These are phyloP conservation scores for Tricladium varicosporioides DNA, from an alignment of 2,329 filamentous ascomycete species.

Conservation along the genomic window DNA sequence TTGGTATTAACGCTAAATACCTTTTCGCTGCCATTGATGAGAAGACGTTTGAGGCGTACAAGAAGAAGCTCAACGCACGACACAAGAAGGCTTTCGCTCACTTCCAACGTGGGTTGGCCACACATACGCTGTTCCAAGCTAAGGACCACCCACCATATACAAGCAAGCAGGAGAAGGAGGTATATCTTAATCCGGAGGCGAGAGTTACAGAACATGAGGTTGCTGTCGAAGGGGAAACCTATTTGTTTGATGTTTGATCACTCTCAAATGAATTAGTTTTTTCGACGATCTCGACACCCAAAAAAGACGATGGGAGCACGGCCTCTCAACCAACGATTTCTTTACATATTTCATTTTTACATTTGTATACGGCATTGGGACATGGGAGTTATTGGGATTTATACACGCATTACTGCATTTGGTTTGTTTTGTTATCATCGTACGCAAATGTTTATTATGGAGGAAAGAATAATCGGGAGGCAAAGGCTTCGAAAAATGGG, in stretches of 20 bases:
- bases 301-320: too few species aligned
- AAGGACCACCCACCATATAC: neutral
- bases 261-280: too few species aligned
- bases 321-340: too few species aligned
- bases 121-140: neutral
- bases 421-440: too few species aligned
- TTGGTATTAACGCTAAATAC: conserved; percentile 93
- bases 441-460: too few species aligned
- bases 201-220: neutral
- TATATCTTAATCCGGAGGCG: neutral
- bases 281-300: too few species aligned
- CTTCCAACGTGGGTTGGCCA: neutral
- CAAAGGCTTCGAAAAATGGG: too few species aligned
- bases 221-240: neutral
- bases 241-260: neutral
- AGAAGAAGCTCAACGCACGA: conserved; percentile 35
- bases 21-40: conserved; percentile 86
- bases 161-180: neutral
- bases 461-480: too few species aligned
- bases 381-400: too few species aligned
- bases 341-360: too few species aligned
- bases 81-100: neutral
- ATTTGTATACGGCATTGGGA: too few species aligned
- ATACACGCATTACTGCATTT: too few species aligned
- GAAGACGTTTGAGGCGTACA: conserved; percentile 75